phyloP scores from a whole-genome alignment of 139 green algal genomes.

The Coccomyxa sp. region DNA sequence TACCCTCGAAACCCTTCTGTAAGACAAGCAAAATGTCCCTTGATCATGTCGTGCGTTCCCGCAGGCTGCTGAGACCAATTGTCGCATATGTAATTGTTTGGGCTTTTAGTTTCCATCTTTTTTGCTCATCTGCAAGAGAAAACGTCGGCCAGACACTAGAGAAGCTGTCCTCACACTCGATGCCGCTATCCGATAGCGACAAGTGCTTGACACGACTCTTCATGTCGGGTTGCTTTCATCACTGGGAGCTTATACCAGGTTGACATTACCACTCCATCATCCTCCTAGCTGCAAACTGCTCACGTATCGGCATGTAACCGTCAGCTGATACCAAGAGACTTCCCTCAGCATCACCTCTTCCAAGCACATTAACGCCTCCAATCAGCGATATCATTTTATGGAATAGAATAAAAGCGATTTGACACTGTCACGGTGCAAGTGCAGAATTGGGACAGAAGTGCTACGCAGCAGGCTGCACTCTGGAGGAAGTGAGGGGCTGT shows the following conservation, averaged over 20 bases:
- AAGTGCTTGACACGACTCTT: slow-evolving; percentile 23
- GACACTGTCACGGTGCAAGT: background rate
- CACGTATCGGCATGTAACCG: background rate
- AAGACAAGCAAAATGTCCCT: background rate
- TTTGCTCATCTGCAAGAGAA: background rate
- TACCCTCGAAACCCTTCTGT: background rate
- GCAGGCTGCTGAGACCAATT: background rate
- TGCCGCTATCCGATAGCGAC: slow-evolving; percentile 14
- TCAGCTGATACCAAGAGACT: too few species aligned
- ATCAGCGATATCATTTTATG: too few species aligned
- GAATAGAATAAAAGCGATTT: too few species aligned
- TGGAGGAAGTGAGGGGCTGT: slow-evolving; percentile 35
- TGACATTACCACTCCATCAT: too few species aligned
- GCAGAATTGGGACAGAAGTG: slow-evolving; percentile 28
- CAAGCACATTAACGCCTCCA: too few species aligned
- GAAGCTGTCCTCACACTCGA: background rate
- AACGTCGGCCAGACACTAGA: background rate
- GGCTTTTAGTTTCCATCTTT: too few species aligned
- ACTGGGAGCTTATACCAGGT: slow-evolving; percentile 34
- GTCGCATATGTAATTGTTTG: too few species aligned
- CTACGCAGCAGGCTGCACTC: slow-evolving; percentile 19
- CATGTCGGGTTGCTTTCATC: slow-evolving; percentile 33
- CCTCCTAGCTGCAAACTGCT: slow-evolving; percentile 11
- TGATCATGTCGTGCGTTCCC: background rate
- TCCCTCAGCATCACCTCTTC: background rate